Evolutionary conservation across 2,329 filamentous ascomycete genomes (phyloP), one percentile per base, ranked within the genome.

Genomic region (Trichoderma atroviride): DNA sequence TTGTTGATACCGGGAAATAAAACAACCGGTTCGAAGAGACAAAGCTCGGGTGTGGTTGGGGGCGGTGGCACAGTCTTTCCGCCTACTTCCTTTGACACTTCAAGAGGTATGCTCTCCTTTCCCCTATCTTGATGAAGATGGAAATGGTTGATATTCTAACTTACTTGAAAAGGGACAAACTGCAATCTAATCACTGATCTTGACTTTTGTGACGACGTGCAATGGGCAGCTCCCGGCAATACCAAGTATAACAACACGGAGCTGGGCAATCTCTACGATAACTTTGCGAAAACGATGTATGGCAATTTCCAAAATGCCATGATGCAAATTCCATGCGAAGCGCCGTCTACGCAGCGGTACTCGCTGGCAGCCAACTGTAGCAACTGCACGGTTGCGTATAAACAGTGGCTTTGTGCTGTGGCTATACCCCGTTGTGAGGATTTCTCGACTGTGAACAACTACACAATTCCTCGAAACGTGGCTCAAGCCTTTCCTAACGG

Each of bases 401-500:
- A 96, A 79, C 85, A 89, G 76, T 99, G 96, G 96, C 89, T 99
- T 24, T 99, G 96, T 82, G 92, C 93, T 29, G 94, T 98, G 33
- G 91, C 89, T 19, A 96, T 99, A 71, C 96, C 96, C 1, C 92
- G 94, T 35, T 99, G 96, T 82, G 91, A 93, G 76, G 95, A 97
- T 81, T 96, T 92, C 75, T 87, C 85, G 62, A 87, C 84, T 60
- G 75, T 78, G 1, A 82, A 84, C 16, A 65, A 79, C 1, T 81
- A 81, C 72, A 80, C 83, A 1, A 79, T 84, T 35, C 75, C 79
- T 24, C 91, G 96, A 57, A 96, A 95, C 75, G 86, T 93, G 65
- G 88, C 84, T 37, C 88, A 90, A 70, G 74, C 85, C 0, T 95
- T 94, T 74, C 86, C 91, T 22, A 91, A 96, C 76, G 89, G 90